These are phyloP conservation scores for Musa schizocarpa DNA, from an alignment of 176 grass and related monocot genomes.

Conservation along the genomic window DNA sequence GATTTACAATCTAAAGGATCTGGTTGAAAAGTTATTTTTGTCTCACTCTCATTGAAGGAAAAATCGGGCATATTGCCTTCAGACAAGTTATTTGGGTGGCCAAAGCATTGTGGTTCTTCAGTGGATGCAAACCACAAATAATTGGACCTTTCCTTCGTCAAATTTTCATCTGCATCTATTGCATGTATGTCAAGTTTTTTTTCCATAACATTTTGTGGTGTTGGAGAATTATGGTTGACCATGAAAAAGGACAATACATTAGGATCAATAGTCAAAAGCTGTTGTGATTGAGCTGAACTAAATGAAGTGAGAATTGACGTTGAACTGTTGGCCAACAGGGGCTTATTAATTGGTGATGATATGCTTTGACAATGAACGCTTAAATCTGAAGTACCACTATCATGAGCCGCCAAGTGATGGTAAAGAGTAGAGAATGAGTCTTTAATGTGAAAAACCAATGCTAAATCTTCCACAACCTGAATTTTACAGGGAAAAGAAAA, in stretches of 20 bases:
- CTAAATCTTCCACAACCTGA: slow-evolving; percentile 46
- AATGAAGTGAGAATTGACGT: slow-evolving; percentile 18
- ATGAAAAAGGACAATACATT: slow-evolving; percentile 19
- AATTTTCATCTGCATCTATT: slow-evolving; percentile 11
- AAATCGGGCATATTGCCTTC: slow-evolving; percentile 11
- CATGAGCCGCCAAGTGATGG: slow-evolving; percentile 11
- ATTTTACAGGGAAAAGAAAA: slow-evolving; percentile 10
- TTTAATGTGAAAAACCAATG: slow-evolving; percentile 43
- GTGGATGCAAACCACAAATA: slow-evolving; percentile 15
- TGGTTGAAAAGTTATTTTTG: slow-evolving; percentile 8
- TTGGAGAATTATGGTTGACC: slow-evolving; percentile 17
- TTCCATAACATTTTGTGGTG: slow-evolving; percentile 27
- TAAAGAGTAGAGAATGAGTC: slow-evolving; percentile 42
- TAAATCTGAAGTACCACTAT: slow-evolving; percentile 18
- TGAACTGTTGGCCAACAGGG: slow-evolving; percentile 8
- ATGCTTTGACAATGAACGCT: slow-evolving; percentile 20
- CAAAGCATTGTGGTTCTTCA: slow-evolving; percentile 13
- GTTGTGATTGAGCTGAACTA: slow-evolving; percentile 27
- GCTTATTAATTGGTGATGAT: slow-evolving; percentile 16
- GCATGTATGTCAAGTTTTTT: slow-evolving; percentile 4
- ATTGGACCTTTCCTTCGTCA: slow-evolving; percentile 16
- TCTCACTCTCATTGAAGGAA: slow-evolving; percentile 5
- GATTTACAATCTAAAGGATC: not conserved
- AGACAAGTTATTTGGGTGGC: slow-evolving; percentile 16
- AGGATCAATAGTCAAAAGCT: slow-evolving; percentile 24